Conservation (phyloP, 208 protist genomes). For the Crithidia expoeki region DNA sequence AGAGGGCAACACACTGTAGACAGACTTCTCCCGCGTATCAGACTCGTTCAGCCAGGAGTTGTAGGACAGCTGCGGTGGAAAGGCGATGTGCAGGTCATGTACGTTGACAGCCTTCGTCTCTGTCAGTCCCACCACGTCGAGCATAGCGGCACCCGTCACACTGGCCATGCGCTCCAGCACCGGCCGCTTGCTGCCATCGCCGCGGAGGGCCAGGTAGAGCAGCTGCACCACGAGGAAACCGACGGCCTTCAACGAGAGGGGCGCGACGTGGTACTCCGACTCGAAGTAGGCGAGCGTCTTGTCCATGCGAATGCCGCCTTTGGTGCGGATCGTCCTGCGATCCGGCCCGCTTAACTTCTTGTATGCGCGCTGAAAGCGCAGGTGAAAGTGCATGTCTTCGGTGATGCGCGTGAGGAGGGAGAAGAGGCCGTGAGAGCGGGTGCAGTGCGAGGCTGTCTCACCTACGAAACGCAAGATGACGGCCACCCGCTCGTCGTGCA, state of each 20-base stretch:
- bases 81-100: constrained; percentile 82
- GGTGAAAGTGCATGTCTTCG: constrained; percentile 85
- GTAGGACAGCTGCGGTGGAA: constrained; percentile 90
- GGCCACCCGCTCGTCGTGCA: constrained; percentile 76
- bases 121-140: constrained; percentile 76
- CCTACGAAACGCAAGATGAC: constrained; percentile 67
- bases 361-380: constrained; percentile 80
- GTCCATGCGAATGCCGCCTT: constrained; percentile 64
- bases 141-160: constrained; percentile 48
- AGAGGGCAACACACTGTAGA: constrained; percentile 91
- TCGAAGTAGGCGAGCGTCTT: constrained; percentile 92
- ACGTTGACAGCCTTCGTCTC: constrained; percentile 66
- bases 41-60: constrained; percentile 89
- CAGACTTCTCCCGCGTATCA: constrained; percentile 89
- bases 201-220: constrained; percentile 69
- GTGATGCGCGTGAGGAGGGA: constrained; percentile 79
- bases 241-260: constrained; percentile 68
- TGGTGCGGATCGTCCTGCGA: constrained; percentile 77
- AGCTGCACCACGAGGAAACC: constrained; percentile 85
- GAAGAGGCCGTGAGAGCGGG: constrained; percentile 66
- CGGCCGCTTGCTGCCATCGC: constrained; percentile 46
- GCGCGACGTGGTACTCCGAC: constrained; percentile 63
- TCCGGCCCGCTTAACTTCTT: constrained; percentile 63
- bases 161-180: constrained; percentile 76
- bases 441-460: constrained; percentile 74